Conservation (phyloP, 1,139 yeast species). For the Hemisphaericaspora subhashii region DNA sequence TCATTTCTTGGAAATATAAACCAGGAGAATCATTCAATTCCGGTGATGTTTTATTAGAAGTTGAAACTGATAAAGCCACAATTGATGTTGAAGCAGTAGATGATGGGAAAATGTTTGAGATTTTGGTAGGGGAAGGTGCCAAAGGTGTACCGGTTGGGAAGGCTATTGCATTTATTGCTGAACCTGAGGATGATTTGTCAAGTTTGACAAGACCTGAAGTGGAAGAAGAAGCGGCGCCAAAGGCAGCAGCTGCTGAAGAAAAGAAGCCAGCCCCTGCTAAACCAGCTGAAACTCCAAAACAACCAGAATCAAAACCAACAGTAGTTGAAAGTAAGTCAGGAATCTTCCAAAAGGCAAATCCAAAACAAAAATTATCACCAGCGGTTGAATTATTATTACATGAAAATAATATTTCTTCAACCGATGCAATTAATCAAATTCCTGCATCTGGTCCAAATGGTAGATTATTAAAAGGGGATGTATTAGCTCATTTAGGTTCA, state of each 20-base stretch:
- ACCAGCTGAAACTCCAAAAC: conserved; percentile 11
- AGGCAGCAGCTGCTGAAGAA: conserved; percentile 7
- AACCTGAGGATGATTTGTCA: conserved; percentile 77
- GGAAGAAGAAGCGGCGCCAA: conserved; percentile 20
- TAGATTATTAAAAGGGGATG: conserved; percentile 85
- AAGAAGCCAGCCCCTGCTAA: conserved; percentile 16
- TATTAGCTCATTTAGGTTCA: conserved; percentile 76
- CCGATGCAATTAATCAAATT: conserved; percentile 70
- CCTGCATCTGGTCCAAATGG: conserved; percentile 90
- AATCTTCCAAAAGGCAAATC: conserved; percentile 50
- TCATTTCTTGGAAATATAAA: conserved; percentile 88
- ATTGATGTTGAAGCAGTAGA: conserved; percentile 93
- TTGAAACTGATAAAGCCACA: conserved; percentile 92
- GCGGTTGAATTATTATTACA: conserved; percentile 72
- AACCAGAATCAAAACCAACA: conserved; percentile 13
- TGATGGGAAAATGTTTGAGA: conserved; percentile 85
- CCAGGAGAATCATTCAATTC: conserved; percentile 75
- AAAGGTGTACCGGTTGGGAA: conserved; percentile 82
- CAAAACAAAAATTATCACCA: conserved; percentile 70
- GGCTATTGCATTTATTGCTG: conserved; percentile 87
- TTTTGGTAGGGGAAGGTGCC: conserved; percentile 68
- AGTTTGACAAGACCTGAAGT: conserved; percentile 59
- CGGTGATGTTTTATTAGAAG: conserved; percentile 86
- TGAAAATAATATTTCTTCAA: conserved; percentile 58
- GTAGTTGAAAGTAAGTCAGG: conserved; percentile 13